Conservation (phyloP, 2,329 filamentous ascomycete genomes). For the Lachnellula hyalina region DNA sequence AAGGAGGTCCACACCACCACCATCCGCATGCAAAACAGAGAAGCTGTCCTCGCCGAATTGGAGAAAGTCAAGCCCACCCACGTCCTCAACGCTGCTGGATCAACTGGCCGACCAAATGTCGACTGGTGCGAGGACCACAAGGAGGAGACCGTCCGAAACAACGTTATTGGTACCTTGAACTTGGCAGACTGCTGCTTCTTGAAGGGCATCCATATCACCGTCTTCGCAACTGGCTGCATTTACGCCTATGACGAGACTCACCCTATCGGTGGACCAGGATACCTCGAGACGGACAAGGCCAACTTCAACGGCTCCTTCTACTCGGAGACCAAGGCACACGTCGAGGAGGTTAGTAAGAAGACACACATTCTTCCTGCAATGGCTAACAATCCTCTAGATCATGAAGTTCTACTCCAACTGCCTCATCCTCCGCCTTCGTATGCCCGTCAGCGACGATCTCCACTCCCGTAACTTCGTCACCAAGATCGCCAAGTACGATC, state of each 20-base stretch:
- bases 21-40: conserved; percentile 59
- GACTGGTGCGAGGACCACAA: conserved; percentile 69
- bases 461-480: conserved; percentile 64
- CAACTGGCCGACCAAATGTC: conserved; percentile 62
- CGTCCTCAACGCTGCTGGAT: conserved; percentile 61
- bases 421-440: conserved; percentile 61
- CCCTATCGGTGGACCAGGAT: conserved; percentile 55
- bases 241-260: conserved; percentile 59
- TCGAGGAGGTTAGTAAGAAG: conserved; percentile 49
- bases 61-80: conserved; percentile 58
- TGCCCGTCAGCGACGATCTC: conserved; percentile 65
- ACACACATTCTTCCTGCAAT: neutral
- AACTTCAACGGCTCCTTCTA: conserved; percentile 67
- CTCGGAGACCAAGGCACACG: conserved; percentile 60
- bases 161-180: conserved; percentile 60
- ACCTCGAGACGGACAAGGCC: conserved; percentile 54
- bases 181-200: conserved; percentile 56
- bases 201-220: conserved; percentile 56
- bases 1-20: conserved; percentile 57
- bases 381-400: conserved; percentile 38
- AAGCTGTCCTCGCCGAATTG: conserved; percentile 51
- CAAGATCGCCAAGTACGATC: conserved; percentile 61
- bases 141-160: conserved; percentile 61
- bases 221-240: conserved; percentile 64
- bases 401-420: conserved; percentile 57